Evolutionary conservation across 306 rosid species (phyloP).

Genomic region (Adenanthera pavonina): DNA sequence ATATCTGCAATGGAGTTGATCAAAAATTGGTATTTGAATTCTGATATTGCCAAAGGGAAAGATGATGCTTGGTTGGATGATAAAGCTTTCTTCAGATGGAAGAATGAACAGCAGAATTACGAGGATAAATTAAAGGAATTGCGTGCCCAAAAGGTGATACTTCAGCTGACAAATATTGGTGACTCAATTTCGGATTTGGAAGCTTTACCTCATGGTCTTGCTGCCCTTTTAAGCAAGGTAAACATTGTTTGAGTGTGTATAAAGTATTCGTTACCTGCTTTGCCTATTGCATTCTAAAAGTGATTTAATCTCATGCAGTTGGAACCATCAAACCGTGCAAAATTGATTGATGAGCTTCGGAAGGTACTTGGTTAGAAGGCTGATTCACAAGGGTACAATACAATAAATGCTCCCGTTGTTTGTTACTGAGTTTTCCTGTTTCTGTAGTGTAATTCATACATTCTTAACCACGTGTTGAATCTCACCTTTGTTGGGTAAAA

Average conservation of each 20-base stretch:
- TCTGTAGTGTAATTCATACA: not conserved
- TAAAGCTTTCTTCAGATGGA: conserved; percentile 87
- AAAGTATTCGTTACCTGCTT: conserved; percentile 17
- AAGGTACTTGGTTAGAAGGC: conserved; percentile 64
- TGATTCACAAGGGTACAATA: not conserved
- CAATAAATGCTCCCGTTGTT: not conserved
- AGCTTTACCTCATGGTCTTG: conserved; percentile 95
- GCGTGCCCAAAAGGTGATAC: conserved; percentile 83
- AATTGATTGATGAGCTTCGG: conserved; percentile 73
- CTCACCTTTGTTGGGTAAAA: conserved; percentile 1
- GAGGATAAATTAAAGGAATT: conserved; percentile 82
- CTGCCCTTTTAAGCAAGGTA: conserved; percentile 96
- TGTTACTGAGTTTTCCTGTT: conserved; percentile 13
- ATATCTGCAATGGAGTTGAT: conserved; percentile 68
- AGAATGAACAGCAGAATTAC: conserved; percentile 63
- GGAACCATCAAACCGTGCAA: conserved; percentile 67
- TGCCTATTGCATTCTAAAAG: conserved; percentile 25
- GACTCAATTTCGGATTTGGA: conserved; percentile 77
- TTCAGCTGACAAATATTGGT: conserved; percentile 83
- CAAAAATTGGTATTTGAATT: conserved; percentile 74
- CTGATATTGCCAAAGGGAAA: conserved; percentile 57
- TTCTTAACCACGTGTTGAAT: conserved; percentile 28
- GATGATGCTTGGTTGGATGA: conserved; percentile 82
- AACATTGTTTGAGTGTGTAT: not conserved
- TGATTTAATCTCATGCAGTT: conserved; percentile 61